Conservation (phyloP, 768 basidiomycete genomes). For the Psilocybe sp. region DNA sequence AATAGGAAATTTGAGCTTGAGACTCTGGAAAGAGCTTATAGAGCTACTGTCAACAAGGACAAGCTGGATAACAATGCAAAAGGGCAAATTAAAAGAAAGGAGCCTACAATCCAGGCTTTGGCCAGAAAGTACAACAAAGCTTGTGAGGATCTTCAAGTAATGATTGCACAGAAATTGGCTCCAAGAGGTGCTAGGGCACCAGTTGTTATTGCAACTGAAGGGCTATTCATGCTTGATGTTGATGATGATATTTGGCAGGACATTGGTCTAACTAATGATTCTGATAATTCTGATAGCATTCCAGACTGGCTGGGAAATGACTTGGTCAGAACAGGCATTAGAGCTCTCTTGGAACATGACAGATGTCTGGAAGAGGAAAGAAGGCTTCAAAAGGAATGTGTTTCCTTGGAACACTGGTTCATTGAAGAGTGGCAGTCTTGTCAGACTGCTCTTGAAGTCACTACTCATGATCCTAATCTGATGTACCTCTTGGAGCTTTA, state of each 20-base stretch:
- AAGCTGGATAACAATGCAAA: constrained; percentile 24
- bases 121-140: constrained; percentile 25
- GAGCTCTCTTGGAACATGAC: constrained; percentile 1
- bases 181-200: constrained; percentile 20
- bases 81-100: constrained; percentile 15
- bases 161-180: constrained; percentile 17
- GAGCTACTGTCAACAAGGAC: constrained; percentile 15
- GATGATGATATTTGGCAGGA: constrained; percentile 8
- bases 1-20: constrained; percentile 26
- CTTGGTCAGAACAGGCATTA: constrained; percentile 1
- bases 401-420: too few species aligned
- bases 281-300: neutral
- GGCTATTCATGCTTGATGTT: constrained; percentile 1
- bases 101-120: constrained; percentile 21
- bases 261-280: neutral
- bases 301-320: constrained; percentile 3
- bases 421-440: too few species aligned
- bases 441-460: too few species aligned
- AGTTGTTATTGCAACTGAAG: neutral
- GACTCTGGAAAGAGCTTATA: constrained; percentile 14
- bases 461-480: too few species aligned
- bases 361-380: constrained; percentile 2
- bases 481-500: too few species aligned
- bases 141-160: constrained; percentile 13
- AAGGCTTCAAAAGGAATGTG: neutral